Evolutionary conservation across 2,329 filamentous ascomycete genomes (phyloP), one percentile per base, ranked within the genome.

Genomic region (Boeremia exigua): DNA sequence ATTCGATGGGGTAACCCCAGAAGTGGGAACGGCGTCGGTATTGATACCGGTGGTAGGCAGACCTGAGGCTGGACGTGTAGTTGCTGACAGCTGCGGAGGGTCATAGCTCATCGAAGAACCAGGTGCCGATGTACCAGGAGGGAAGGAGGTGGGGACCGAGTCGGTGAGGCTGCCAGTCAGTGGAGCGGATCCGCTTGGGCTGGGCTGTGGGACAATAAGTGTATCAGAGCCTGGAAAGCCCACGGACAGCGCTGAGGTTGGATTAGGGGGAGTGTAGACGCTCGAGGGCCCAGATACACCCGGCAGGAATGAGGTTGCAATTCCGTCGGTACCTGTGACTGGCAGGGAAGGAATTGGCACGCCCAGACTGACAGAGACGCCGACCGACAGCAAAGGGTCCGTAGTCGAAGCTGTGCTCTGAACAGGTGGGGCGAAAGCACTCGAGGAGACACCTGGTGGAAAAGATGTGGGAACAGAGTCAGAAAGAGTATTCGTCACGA

Each of bases 381-480:
- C 42, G 10, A 42, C 29, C 8, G 46, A 45, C 29, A 6, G 40
- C 6, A 32, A 43, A 6, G 47, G 15, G 28, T 17, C 30, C 11
- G 50, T 61, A 28, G 59, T 42, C 17, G 57, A 33, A 29, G 32
- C 55, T 33, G 58, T 59, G 42, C 29, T 55, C 29, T 32, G 25
- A 14, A 50, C 36, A 28, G 53, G 58, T 45, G 61, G 43, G 17
- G 42, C 12, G 39, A 45, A 53, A 25, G 14, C 38, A 47, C 44
- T 52, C 17, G 54, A 46, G 7, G 36, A 19, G 6, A 14, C 42
- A 38, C 17, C 25, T 30, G 51, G 29, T 23, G 43, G 34, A n/a
- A 39, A 54, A 19, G 57, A 60, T 17, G 49, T 58, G 9, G 54
- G 49, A 27, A 58, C 52, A n/a, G 54, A 49, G 19, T 54, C 48